phyloP scores from a whole-genome alignment of 1,139 yeast genomes.

The Saccharomyces hybrid region DNA sequence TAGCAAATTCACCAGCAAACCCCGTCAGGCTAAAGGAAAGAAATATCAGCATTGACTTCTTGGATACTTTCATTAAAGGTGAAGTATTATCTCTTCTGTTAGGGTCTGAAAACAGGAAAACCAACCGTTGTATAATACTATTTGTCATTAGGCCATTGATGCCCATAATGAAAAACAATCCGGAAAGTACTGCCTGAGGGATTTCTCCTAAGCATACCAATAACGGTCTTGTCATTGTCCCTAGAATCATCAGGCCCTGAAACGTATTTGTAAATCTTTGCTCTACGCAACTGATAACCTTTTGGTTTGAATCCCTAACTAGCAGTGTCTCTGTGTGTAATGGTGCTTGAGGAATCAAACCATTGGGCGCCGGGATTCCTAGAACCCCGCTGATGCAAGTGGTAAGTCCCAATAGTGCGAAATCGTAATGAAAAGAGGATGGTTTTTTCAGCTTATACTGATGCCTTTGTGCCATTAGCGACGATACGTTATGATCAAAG shows the following conservation, averaged over 20 bases:
- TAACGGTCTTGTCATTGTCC: conserved; percentile 85
- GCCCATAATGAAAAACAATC: conserved; percentile 91
- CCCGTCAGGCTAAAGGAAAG: conserved; percentile 55
- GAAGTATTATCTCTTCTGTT: conserved; percentile 30
- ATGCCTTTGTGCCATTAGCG: conserved; percentile 82
- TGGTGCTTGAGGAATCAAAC: conserved; percentile 95
- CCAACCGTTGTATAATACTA: conserved; percentile 53
- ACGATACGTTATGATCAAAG: conserved; percentile 92
- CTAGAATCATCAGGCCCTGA: conserved; percentile 79
- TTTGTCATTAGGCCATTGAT: conserved; percentile 67
- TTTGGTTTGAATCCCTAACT: conserved; percentile 43
- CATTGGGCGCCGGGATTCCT: conserved; percentile 95
- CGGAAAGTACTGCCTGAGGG: conserved; percentile 94
- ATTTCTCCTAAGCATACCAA: conserved; percentile 70
- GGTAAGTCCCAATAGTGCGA: conserved; percentile 71
- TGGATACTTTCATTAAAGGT: conserved; percentile 34
- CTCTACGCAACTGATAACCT: conserved; percentile 63
- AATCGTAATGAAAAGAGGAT: conserved; percentile 89
- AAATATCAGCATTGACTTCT: conserved; percentile 50
- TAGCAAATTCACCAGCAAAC: conserved; percentile 73
- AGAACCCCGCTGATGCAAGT: conserved; percentile 81
- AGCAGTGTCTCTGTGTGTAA: conserved; percentile 76
- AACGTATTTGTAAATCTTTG: conserved; percentile 77
- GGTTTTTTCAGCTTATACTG: conserved; percentile 80
- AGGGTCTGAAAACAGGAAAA: conserved; percentile 59